Evolutionary conservation across 1,284 basidiomycete species (phyloP).

Genomic region (Cerioporus squamosus): DNA sequence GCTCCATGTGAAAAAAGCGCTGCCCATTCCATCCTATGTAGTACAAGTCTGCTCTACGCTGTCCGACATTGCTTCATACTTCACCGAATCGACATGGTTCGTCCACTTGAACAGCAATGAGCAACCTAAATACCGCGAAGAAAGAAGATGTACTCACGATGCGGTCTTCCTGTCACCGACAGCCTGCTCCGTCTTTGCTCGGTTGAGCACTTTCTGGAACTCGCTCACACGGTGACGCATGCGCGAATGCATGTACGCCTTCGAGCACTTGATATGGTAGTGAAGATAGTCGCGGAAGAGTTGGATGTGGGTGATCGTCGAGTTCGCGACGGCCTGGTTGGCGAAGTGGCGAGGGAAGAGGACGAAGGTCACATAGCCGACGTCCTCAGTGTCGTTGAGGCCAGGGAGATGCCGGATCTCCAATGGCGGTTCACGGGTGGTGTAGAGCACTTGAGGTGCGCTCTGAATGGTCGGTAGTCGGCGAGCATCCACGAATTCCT

Average conservation of each 20-base stretch:
- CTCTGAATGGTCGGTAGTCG: constrained; percentile 93
- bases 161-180: constrained; percentile 91
- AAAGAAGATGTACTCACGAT: constrained; percentile 55
- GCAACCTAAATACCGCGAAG: no score
- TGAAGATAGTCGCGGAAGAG: constrained; percentile 98
- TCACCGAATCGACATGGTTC: constrained; percentile 15
- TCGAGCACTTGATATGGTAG: constrained; percentile 99
- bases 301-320: constrained; percentile 95
- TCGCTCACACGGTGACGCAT: constrained; percentile 96
- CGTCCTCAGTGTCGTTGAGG: constrained; percentile 85
- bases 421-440: constrained; percentile 92
- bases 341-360: constrained; percentile 96
- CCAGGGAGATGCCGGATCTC: constrained; percentile 91
- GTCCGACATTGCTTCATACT: not conserved
- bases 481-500: constrained; percentile 99
- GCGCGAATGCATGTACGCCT: constrained; percentile 99
- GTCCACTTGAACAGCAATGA: not conserved
- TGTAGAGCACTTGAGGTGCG: constrained; percentile 98
- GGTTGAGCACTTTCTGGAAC: constrained; percentile 97
- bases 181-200: constrained; percentile 94
- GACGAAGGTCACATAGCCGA: constrained; percentile 99
- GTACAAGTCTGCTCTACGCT: constrained; percentile 9
- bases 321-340: constrained; percentile 72
- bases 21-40: constrained; percentile 15
- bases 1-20: no score